phyloP scores from a whole-genome alignment of 371 early-diverging fungal genomes.

The Mortierella sp. region DNA sequence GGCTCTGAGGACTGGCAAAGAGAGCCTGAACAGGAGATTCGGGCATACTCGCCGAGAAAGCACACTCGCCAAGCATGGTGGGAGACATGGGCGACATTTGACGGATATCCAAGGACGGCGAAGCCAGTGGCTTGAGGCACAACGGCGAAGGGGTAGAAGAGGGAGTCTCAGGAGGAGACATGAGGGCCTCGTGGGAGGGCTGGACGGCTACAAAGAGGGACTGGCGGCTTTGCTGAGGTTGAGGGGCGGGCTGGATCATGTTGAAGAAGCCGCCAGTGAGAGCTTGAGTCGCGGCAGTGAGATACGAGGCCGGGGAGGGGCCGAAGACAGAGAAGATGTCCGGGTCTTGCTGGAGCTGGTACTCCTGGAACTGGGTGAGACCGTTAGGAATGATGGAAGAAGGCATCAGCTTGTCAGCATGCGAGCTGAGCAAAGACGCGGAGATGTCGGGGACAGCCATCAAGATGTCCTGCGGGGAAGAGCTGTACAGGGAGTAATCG shows the following conservation, averaged over 20 bases:
- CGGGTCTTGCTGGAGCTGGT: constrained; percentile 40
- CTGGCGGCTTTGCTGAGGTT: constrained; percentile 8
- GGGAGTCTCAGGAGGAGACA: constrained; percentile 49
- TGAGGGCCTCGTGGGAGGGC: constrained; percentile 24
- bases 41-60: constrained; percentile 36
- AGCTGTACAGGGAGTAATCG: constrained; percentile 29
- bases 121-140: constrained; percentile 39
- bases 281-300: constrained; percentile 39
- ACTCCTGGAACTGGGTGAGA: constrained; percentile 38
- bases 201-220: constrained; percentile 9
- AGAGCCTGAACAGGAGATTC: constrained; percentile 76
- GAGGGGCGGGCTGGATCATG: constrained; percentile 61
- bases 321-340: constrained; percentile 28
- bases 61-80: constrained; percentile 12
- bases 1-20: constrained; percentile 12
- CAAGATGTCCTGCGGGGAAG: constrained; percentile 20
- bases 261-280: constrained; percentile 17
- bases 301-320: constrained; percentile 25
- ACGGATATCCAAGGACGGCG: constrained; percentile 16
- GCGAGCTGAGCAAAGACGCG: constrained; percentile 7
- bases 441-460: constrained; percentile 18
- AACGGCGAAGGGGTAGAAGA: constrained; percentile 46
- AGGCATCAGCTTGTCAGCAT: neutral
- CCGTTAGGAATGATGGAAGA: constrained; percentile 3
- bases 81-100: constrained; percentile 31